Percentiles rank a stretch among this genome's conserved stretches.
These are phyloP conservation scores for Neonectria neomacrospora DNA, from an alignment of 2,329 filamentous ascomycete species.

Conservation along the genomic window DNA sequence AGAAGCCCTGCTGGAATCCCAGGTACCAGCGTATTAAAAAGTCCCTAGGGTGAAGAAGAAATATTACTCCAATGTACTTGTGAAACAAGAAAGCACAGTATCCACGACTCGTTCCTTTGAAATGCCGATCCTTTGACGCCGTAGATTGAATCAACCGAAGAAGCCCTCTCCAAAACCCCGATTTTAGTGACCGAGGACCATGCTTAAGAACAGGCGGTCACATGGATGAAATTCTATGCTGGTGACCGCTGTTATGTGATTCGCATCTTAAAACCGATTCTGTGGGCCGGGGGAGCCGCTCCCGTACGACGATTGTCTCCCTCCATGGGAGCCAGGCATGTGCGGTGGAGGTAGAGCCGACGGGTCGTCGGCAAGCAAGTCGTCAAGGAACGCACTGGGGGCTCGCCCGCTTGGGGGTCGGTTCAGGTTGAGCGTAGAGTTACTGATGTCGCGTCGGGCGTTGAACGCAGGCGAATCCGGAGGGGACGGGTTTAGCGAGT, in stretches of 20 bases:
- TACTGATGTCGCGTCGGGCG: slow-evolving; percentile 64
- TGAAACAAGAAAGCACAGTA: slow-evolving; percentile 30
- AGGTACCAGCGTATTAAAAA: slow-evolving; percentile 36
- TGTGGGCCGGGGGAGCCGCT: slow-evolving; percentile 35
- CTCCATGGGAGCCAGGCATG: slow-evolving; percentile 46
- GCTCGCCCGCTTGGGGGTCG: slow-evolving; percentile 74
- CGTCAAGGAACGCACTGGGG: slow-evolving; percentile 90
- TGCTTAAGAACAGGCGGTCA: slow-evolving; percentile 26
- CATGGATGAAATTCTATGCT: slow-evolving; percentile 26
- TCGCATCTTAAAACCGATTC: slow-evolving; percentile 42
- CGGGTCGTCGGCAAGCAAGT: slow-evolving; percentile 83
- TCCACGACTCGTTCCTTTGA: slow-evolving; percentile 34
- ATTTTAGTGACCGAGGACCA: slow-evolving; percentile 30
- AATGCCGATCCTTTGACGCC: slow-evolving; percentile 41
- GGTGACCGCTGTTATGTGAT: slow-evolving; percentile 15
- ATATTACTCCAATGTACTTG: slow-evolving; percentile 31
- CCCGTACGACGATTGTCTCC: slow-evolving; percentile 39
- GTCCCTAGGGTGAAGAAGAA: slow-evolving; percentile 23
- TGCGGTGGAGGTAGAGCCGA: slow-evolving; percentile 59
- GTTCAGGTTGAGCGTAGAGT: slow-evolving; percentile 74
- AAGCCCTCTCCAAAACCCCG: slow-evolving; percentile 26
- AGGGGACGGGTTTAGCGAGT: slow-evolving; percentile 63
- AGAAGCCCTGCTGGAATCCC: slow-evolving; percentile 20
- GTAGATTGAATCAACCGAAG: slow-evolving; percentile 33
- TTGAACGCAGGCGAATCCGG: slow-evolving; percentile 72